Evolutionary conservation across 192 early-diverging fungal genomes (phyloP), one percentile per base, ranked within the genome.

Genomic region (Neocallimastix lanati): DNA sequence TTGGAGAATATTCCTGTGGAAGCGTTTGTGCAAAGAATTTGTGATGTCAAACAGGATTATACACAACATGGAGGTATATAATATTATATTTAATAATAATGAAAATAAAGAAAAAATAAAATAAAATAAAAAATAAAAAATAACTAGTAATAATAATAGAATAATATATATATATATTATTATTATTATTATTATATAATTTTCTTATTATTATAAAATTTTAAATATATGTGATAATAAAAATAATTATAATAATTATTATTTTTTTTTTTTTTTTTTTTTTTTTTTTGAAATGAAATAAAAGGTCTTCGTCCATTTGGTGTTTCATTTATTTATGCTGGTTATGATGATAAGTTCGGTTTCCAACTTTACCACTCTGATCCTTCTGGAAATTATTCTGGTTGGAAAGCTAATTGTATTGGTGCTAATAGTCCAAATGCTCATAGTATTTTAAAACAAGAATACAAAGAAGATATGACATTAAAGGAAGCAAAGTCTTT

Each of bases 361-460:
- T 97, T 98, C 89, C 98, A 98, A 85, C 90, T 99, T 35, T 98
- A 98, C 84, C 95, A 96, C 85, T 96, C 95, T 27, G 98, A 99
- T 86, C 98, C 98, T 0, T 95, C 95, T 4, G 98, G 98, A 78
- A 99, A 99, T 88, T 99, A 98, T 86, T 91, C 93, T 83, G 97
- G 96, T 78, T 99, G 98, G 98, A 98, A 97, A 84, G 96, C 98
- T 12, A 96, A 94, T 38, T 96, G 95, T 86, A 96, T 99, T 83
- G 98, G 98, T 37, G 94, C 94, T 38, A 99, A 98, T 87, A 92
- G 92, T 67, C 88, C 93, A 18, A 95, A 93, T 77, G 96, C 95
- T 3, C 93, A 94, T 82, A 92, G 92, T 78, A 94, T 97, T 29
- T 86, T 99, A 82, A 96, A 97, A 85, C 95, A 96, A 81, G 96